A percentile compares a stretch with the other conserved stretches of the same genome.
Conservation (phyloP, 495 filamentous ascomycete species). For the Immersiella caudata region DNA sequence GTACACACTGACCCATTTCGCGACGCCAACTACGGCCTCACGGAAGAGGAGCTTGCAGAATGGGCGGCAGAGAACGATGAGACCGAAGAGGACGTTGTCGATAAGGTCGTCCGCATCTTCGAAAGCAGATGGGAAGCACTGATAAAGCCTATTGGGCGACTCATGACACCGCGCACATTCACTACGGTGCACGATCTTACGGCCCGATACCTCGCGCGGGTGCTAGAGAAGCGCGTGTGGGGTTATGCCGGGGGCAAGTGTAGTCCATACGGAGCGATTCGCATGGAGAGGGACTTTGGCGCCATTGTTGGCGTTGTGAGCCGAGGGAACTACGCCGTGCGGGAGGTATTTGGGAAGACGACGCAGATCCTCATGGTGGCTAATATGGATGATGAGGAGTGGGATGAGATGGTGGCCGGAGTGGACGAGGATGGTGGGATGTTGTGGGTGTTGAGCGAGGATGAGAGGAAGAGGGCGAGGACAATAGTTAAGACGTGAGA, state of each 20-base stretch:
- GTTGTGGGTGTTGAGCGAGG: slow-evolving; percentile 57
- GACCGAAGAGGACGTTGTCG: slow-evolving; percentile 53
- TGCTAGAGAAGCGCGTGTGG: slow-evolving; percentile 91
- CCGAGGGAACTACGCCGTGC: slow-evolving; percentile 74
- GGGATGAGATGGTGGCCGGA: slow-evolving; percentile 66
- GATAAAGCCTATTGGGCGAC: slow-evolving; percentile 78
- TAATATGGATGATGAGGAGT: slow-evolving; percentile 98
- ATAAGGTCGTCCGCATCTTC: slow-evolving; percentile 73
- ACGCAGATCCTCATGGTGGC: slow-evolving; percentile 86
- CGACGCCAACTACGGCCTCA: slow-evolving; percentile 77
- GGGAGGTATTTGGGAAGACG: slow-evolving; percentile 78
- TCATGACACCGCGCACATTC: slow-evolving; percentile 73
- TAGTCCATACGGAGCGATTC: slow-evolving; percentile 79
- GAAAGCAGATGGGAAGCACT: slow-evolving; percentile 81
- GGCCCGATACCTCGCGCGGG: slow-evolving; percentile 66
- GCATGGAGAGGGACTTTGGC: slow-evolving; percentile 85
- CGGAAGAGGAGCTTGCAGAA: slow-evolving; percentile 55
- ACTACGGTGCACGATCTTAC: slow-evolving; percentile 72
- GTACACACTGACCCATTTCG: slow-evolving; percentile 87
- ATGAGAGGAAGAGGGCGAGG: slow-evolving; percentile 57
- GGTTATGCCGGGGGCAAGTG: slow-evolving; percentile 73
- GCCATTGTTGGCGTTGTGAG: slow-evolving; percentile 78
- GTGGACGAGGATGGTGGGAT: slow-evolving; percentile 48
- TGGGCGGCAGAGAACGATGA: slow-evolving; percentile 53
- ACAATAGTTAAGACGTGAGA: slow-evolving; percentile 44